These are phyloP conservation scores for Phyllosticta ampelicida DNA, from an alignment of 2,329 filamentous ascomycete genomes.

Conservation along the genomic window DNA sequence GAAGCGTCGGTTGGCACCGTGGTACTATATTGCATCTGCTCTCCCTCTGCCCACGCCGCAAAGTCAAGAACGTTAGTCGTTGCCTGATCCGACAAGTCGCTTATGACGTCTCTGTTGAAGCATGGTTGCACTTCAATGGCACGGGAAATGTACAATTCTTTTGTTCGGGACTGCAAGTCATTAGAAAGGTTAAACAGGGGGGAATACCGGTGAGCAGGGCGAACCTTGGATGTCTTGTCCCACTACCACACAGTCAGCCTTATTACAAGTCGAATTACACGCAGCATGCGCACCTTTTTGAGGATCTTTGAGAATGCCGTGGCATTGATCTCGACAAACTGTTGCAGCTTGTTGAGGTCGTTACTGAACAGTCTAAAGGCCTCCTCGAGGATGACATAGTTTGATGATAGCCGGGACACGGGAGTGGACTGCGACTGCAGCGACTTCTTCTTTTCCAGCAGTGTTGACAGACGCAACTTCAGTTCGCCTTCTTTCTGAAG, in stretches of 20 bases:
- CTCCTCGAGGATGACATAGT: slow-evolving; percentile 90
- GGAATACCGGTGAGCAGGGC: slow-evolving; percentile 12
- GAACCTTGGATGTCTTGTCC: slow-evolving; percentile 95
- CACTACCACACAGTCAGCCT: slow-evolving; percentile 46
- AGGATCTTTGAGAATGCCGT: slow-evolving; percentile 97
- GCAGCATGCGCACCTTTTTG: slow-evolving; percentile 59
- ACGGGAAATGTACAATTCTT: slow-evolving; percentile 89
- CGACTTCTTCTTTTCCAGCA: slow-evolving; percentile 90
- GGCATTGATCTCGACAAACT: slow-evolving; percentile 97
- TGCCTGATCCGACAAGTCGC: slow-evolving; percentile 90
- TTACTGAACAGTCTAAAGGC: slow-evolving; percentile 96
- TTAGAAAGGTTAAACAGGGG: slow-evolving; percentile 21
- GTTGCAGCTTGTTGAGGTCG: slow-evolving; percentile 93
- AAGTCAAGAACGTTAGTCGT: slow-evolving; percentile 93
- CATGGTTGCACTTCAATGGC: slow-evolving; percentile 97
- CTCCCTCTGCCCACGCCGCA: slow-evolving; percentile 93
- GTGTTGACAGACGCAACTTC: slow-evolving; percentile 80
- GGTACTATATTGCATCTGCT: slow-evolving; percentile 61
- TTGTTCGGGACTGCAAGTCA: slow-evolving; percentile 65
- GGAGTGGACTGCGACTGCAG: slow-evolving; percentile 68
- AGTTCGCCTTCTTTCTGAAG: slow-evolving; percentile 98
- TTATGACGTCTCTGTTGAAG: slow-evolving; percentile 95
- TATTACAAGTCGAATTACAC: background rate
- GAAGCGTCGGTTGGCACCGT: slow-evolving; percentile 14
- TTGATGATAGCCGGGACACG: slow-evolving; percentile 76